These are phyloP conservation scores for Paramecium bursaria DNA, from an alignment of 73 alveolate species.

Conservation along the genomic window DNA sequence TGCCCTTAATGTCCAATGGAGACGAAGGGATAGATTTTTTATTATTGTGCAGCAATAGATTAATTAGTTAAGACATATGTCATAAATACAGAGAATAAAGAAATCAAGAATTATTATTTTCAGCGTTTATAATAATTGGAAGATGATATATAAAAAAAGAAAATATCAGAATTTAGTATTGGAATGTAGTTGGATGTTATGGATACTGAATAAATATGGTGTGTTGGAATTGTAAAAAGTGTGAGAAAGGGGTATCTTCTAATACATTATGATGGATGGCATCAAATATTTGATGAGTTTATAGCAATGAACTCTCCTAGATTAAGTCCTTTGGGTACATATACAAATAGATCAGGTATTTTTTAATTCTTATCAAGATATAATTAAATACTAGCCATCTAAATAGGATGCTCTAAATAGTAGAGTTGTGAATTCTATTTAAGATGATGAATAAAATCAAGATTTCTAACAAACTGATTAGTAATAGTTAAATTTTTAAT, in stretches of 20 bases:
- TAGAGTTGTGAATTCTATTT: background rate
- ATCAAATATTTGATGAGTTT: constrained; percentile 20
- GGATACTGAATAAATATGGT: constrained; percentile 38
- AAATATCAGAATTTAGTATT: background rate
- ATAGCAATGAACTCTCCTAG: background rate
- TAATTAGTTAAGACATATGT: background rate
- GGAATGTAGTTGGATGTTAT: constrained; percentile 15
- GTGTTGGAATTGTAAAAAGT: constrained; percentile 13
- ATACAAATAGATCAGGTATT: constrained; percentile 18
- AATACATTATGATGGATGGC: constrained; percentile 28
- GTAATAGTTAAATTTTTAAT: too few species aligned
- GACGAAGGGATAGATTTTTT: background rate
- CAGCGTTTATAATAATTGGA: background rate
- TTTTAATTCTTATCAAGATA: constrained; percentile 7
- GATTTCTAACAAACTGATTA: too few species aligned
- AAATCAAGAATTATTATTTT: too few species aligned
- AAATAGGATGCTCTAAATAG: background rate
- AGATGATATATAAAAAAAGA: background rate
- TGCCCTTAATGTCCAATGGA: constrained; percentile 2
- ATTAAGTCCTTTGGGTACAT: background rate
- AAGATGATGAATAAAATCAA: background rate
- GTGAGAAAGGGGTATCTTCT: background rate
- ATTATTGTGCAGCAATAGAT: background rate
- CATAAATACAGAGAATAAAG: constrained; percentile 1
- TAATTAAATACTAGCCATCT: background rate